These are phyloP conservation scores for Ceratocystis variospora DNA, from an alignment of 2,329 filamentous ascomycete genomes.

Conservation along the genomic window DNA sequence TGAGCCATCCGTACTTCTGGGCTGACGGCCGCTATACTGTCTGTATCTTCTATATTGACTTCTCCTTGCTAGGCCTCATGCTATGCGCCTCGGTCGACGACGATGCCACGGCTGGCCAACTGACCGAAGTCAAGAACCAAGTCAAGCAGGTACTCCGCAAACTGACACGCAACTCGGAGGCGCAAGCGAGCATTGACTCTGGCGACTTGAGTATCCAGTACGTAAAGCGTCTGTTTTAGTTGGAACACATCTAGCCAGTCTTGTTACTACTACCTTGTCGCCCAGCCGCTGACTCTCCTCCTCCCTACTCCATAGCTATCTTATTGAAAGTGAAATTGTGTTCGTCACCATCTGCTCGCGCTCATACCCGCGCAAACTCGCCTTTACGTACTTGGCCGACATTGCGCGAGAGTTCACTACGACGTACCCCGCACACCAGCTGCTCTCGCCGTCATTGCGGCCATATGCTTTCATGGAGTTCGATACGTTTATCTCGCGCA, in stretches of 20 bases:
- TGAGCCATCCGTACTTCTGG: slow-evolving; percentile 27
- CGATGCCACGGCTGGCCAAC: slow-evolving; percentile 61
- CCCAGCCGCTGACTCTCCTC: background rate
- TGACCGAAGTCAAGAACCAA: slow-evolving; percentile 79
- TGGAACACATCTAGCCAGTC: no score
- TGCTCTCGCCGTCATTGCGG: slow-evolving; percentile 59
- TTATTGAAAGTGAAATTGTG: slow-evolving; percentile 68
- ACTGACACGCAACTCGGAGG: slow-evolving; percentile 75
- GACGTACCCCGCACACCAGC: slow-evolving; percentile 61
- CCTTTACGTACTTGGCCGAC: slow-evolving; percentile 95
- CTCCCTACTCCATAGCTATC: slow-evolving; percentile 45
- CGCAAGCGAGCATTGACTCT: slow-evolving; percentile 84
- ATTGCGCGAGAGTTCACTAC: slow-evolving; percentile 80
- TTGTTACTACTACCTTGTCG: background rate
- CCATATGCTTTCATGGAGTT: slow-evolving; percentile 98
- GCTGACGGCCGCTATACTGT: slow-evolving; percentile 8
- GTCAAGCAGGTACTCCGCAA: slow-evolving; percentile 81
- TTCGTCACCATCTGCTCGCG: slow-evolving; percentile 90
- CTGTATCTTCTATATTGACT: background rate
- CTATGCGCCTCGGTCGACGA: slow-evolving; percentile 92
- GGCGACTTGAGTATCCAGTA: slow-evolving; percentile 75
- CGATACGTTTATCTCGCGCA: slow-evolving; percentile 89
- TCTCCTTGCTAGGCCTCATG: slow-evolving; percentile 57
- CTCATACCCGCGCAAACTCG: slow-evolving; percentile 92
- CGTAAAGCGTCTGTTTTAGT: no score